Conservation (phyloP, 495 filamentous ascomycete genomes). For the Annulohypoxylon maeteangense region DNA sequence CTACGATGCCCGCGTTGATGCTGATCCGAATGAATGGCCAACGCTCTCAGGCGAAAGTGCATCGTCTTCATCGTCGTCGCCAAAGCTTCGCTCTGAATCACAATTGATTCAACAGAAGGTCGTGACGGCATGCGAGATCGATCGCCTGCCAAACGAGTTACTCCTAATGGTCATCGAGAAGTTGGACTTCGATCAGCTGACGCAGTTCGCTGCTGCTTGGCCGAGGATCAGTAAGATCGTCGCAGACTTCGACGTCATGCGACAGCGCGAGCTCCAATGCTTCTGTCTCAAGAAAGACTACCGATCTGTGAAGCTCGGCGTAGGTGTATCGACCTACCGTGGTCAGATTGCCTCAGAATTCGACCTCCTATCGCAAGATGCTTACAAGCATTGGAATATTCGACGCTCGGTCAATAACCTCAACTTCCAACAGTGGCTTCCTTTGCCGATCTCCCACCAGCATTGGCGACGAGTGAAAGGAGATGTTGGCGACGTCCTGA, state of each 20-base stretch:
- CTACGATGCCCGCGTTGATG: slow-evolving; percentile 30
- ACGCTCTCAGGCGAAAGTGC: not conserved
- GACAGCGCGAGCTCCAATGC: slow-evolving; percentile 61
- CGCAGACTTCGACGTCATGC: slow-evolving; percentile 54
- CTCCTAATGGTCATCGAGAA: slow-evolving; percentile 51
- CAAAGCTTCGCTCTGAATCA: not conserved
- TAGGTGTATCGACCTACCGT: slow-evolving; percentile 51
- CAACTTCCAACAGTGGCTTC: slow-evolving; percentile 58
- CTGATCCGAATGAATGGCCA: slow-evolving; percentile 23
- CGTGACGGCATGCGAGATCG: slow-evolving; percentile 19
- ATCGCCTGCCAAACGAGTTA: slow-evolving; percentile 54
- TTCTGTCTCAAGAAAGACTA: slow-evolving; percentile 61
- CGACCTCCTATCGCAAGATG: slow-evolving; percentile 58
- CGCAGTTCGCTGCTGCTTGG: slow-evolving; percentile 53
- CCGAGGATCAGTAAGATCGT: slow-evolving; percentile 49
- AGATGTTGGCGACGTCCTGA: slow-evolving; percentile 38
- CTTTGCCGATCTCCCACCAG: slow-evolving; percentile 57
- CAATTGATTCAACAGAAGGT: not conserved
- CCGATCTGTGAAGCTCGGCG: slow-evolving; percentile 53
- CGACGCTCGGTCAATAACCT: slow-evolving; percentile 54
- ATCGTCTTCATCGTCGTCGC: not conserved
- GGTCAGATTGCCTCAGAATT: slow-evolving; percentile 58
- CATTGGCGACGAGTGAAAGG: slow-evolving; percentile 56
- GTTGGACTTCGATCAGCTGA: slow-evolving; percentile 54
- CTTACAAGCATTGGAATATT: slow-evolving; percentile 47